Conservation (phyloP, 2,329 filamentous ascomycete species). For the Fusarium stilboides region DNA sequence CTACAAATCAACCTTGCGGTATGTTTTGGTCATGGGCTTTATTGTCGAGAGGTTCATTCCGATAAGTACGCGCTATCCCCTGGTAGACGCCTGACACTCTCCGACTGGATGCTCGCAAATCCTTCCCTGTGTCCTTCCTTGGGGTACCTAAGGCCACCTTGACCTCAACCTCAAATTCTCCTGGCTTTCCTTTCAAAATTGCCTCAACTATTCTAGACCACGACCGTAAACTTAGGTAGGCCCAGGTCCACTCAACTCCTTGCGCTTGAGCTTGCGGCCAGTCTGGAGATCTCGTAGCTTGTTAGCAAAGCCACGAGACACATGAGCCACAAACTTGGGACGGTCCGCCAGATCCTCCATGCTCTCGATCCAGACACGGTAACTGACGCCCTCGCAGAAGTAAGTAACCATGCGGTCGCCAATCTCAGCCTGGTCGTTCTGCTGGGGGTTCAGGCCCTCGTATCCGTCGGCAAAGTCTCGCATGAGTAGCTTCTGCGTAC, state of each 20-base stretch:
- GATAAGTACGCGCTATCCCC: slow-evolving; percentile 1
- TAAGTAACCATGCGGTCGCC: slow-evolving; percentile 50
- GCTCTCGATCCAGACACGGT: slow-evolving; percentile 46
- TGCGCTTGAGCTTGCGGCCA: slow-evolving; percentile 50
- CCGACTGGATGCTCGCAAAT: not conserved
- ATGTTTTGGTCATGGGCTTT: not conserved
- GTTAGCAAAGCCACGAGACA: slow-evolving; percentile 52
- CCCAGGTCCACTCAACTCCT: slow-evolving; percentile 49
- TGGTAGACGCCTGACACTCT: not conserved
- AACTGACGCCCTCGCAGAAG: slow-evolving; percentile 54
- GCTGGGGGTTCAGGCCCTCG: slow-evolving; percentile 50
- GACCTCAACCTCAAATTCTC: not conserved
- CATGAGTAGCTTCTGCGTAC: slow-evolving; percentile 51
- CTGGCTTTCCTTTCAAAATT: not conserved
- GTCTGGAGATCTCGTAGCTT: slow-evolving; percentile 48
- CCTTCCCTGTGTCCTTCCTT: not conserved
- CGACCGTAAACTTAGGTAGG: not conserved
- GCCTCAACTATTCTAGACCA: not conserved
- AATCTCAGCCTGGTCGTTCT: slow-evolving; percentile 46
- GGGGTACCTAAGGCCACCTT: slow-evolving; percentile 1
- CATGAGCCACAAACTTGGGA: slow-evolving; percentile 51
- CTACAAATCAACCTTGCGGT: not conserved
- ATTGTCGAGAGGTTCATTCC: not conserved
- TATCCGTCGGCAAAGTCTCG: slow-evolving; percentile 56
- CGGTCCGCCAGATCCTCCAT: slow-evolving; percentile 49